phyloP scores from a whole-genome alignment of 1,139 yeast species.

The Zygosaccharomyces sapae region DNA sequence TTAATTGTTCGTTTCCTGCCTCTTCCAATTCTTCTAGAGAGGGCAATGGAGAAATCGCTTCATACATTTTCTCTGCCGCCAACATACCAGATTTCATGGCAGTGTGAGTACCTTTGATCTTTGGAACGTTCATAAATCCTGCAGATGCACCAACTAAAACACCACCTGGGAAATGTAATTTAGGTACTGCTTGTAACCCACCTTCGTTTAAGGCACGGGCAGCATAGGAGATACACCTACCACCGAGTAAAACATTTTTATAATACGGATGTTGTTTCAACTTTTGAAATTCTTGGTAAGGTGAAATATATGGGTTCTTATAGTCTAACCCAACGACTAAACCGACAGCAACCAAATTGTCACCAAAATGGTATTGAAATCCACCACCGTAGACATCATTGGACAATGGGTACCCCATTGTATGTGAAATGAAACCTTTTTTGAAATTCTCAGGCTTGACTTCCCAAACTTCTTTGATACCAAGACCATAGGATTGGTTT shows the following conservation, averaged over 20 bases:
- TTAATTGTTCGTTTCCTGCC: slow-evolving; percentile 37
- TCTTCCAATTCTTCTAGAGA: slow-evolving; percentile 42
- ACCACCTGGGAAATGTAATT: slow-evolving; percentile 91
- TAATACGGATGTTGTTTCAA: slow-evolving; percentile 91
- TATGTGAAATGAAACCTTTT: slow-evolving; percentile 79
- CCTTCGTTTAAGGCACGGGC: slow-evolving; percentile 97
- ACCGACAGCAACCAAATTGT: slow-evolving; percentile 84
- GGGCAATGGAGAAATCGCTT: slow-evolving; percentile 47
- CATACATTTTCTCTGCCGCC: slow-evolving; percentile 82
- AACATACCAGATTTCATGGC: slow-evolving; percentile 93
- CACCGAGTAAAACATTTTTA: slow-evolving; percentile 71
- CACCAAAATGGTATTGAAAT: slow-evolving; percentile 94
- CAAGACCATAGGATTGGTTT: slow-evolving; percentile 90
- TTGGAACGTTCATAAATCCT: slow-evolving; percentile 94
- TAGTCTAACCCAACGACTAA: slow-evolving; percentile 90
- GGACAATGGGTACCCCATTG: slow-evolving; percentile 83
- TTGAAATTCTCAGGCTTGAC: slow-evolving; percentile 80
- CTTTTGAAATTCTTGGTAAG: slow-evolving; percentile 91
- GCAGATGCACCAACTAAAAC: slow-evolving; percentile 91
- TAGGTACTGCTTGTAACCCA: slow-evolving; percentile 87
- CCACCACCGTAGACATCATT: slow-evolving; percentile 89
- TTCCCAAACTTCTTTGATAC: slow-evolving; percentile 96
- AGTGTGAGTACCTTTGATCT: slow-evolving; percentile 96
- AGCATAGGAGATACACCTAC: slow-evolving; percentile 88
- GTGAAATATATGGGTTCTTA: slow-evolving; percentile 88